These are phyloP conservation scores for Sporopachydermia quercuum DNA, from an alignment of 805 yeast species.

Conservation along the genomic window DNA sequence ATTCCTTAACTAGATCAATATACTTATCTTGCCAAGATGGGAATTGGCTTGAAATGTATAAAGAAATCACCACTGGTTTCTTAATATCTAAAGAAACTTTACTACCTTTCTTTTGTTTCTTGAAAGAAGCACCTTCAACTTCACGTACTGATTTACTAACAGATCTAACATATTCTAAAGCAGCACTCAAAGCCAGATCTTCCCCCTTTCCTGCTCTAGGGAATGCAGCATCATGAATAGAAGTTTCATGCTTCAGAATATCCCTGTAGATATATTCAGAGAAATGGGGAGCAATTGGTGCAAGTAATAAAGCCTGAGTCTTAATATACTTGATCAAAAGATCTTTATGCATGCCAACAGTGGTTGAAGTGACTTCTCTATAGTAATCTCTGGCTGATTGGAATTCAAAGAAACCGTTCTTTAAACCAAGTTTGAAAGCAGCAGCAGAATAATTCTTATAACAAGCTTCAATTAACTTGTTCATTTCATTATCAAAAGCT, in stretches of 20 bases:
- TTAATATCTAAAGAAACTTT: conserved; percentile 56
- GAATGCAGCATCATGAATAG: conserved; percentile 66
- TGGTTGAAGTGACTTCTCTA: conserved; percentile 55
- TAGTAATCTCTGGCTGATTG: conserved; percentile 93
- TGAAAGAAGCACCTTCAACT: conserved; percentile 72
- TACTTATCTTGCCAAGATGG: conserved; percentile 86
- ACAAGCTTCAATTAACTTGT: conserved; percentile 60
- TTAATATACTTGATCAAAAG: conserved; percentile 73
- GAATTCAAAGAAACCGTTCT: conserved; percentile 83
- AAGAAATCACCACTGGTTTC: conserved; percentile 56
- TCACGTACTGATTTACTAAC: conserved; percentile 81
- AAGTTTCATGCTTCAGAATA: conserved; percentile 44
- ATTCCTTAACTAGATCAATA: conserved; percentile 62
- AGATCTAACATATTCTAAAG: conserved; percentile 67
- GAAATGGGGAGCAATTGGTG: conserved; percentile 95
- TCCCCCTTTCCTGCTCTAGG: conserved; percentile 63
- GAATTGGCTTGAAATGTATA: conserved; percentile 66
- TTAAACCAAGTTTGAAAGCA: conserved; percentile 77
- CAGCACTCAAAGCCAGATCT: conserved; percentile 43
- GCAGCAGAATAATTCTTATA: conserved; percentile 56
- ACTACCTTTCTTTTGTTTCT: conserved; percentile 71
- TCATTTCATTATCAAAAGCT: conserved; percentile 92
- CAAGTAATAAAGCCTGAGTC: conserved; percentile 65
- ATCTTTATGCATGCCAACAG: conserved; percentile 66
- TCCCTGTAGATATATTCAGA: conserved; percentile 84